Base-by-base conservation (phyloP, 441 rosid genomes). In the Pelargonium citronellum region DNA sequence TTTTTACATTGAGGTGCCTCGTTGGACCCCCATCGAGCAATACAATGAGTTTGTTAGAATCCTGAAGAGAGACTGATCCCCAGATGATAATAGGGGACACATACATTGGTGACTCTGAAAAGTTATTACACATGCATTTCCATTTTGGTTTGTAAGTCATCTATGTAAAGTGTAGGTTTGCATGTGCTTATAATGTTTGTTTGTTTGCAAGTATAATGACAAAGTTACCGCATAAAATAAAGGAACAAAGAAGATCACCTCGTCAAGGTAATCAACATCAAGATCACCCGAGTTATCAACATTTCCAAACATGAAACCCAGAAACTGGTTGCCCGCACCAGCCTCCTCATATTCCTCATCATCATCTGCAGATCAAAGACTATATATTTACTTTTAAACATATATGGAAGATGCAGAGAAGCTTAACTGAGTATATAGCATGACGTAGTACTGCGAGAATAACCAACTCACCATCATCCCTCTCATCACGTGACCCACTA, bases 231-330 rank as follows among this genome's bases (percentile, higher is more conserved):
- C 10, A 51, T 58, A 39, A 68, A 8, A 68, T 2, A 17, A 71
- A 67, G 66, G 13, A 43, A 71, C 51, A 46, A 66, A 37, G 64
- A 75, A 46, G 16, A 62, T 73, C 73, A 92, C 98, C 96, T 92
- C 95, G 77, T 95, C 99, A 69, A 95, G 98, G 79, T 95, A 95
- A 85, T 95, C 99, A 66, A 85, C 96, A 71, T 95, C 99, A 67
- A 95, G 92, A 79, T 92, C 98, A 10, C 99, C 99, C 6, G 93
- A 83, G 78, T 92, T 86, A 76, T 95, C 95, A 69, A 95, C 96
- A 78, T 95, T 95, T 67, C 97, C 97, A 63, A 95, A 92, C 87
- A 95, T 87, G 79, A 95, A 92, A 17, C 98, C 96, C 83, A 92
- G 79, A 72, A 92, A 83, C 58, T 81, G 85, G 72, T 90, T 91